Percentiles rank a stretch among this genome's conserved stretches.
phyloP scores from a whole-genome alignment of 2,329 filamentous ascomycete species.

The Cladobotryum mycophilum region DNA sequence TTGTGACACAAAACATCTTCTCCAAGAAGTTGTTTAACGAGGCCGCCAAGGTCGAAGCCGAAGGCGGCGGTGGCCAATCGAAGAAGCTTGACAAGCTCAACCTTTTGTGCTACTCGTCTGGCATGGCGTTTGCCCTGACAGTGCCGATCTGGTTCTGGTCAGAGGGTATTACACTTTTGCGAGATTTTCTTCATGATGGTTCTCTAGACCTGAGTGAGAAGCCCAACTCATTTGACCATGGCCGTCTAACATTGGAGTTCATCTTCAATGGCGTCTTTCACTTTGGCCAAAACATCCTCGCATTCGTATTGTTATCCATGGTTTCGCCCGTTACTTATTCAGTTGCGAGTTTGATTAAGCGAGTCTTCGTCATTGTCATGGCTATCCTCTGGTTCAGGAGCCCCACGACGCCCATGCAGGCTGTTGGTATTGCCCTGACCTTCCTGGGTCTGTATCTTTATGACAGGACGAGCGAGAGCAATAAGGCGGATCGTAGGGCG shows the following conservation, averaged over 20 bases:
- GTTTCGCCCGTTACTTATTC: conserved; percentile 96
- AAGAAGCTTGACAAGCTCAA: conserved; percentile 95
- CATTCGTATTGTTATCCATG: conserved; percentile 86
- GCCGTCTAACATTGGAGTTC: conserved; percentile 73
- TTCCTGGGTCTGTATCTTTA: conserved; percentile 93
- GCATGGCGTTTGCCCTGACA: conserved; percentile 82
- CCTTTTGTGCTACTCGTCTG: conserved; percentile 92
- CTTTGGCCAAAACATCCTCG: conserved; percentile 92
- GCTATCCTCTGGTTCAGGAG: conserved; percentile 96
- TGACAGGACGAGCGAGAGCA: conserved; percentile 82
- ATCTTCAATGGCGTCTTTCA: conserved; percentile 96
- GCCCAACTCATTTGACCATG: conserved; percentile 68
- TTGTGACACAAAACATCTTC: conserved; percentile 97
- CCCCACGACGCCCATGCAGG: conserved; percentile 76
- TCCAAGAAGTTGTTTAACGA: conserved; percentile 98
- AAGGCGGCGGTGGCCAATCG: conserved; percentile 54
- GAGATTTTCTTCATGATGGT: conserved; percentile 77
- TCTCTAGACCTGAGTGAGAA: conserved; percentile 54
- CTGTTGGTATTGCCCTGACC: conserved; percentile 77
- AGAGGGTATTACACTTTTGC: conserved; percentile 72
- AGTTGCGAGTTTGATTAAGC: conserved; percentile 91
- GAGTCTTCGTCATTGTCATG: conserved; percentile 92
- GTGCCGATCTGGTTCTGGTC: conserved; percentile 88
- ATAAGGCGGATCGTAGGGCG: conserved; percentile 78
- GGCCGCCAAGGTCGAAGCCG: conserved; percentile 74